phyloP scores from a whole-genome alignment of 2,329 filamentous ascomycete genomes.

The Nemania bipapillata region DNA sequence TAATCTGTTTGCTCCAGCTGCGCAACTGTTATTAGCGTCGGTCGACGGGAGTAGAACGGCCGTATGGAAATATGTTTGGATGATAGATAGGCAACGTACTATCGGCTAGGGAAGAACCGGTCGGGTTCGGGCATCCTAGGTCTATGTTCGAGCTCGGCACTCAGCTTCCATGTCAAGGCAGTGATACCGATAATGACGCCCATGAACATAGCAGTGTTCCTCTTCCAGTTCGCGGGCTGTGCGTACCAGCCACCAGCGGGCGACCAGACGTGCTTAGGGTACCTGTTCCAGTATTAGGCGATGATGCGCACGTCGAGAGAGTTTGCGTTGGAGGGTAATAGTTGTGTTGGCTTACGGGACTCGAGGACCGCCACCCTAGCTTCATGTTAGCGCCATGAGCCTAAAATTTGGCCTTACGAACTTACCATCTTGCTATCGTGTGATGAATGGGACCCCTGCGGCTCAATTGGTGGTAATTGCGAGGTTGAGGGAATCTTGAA shows the following conservation, averaged over 20 bases:
- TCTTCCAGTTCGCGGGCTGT: constrained; percentile 93
- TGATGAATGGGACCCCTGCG: constrained; percentile 44
- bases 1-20: constrained; percentile 60
- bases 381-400: constrained; percentile 54
- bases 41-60: background rate
- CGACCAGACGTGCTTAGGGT: constrained; percentile 99
- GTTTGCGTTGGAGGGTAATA: constrained; percentile 20
- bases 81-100: constrained; percentile 64
- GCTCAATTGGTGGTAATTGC: constrained; percentile 51
- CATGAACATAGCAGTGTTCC: constrained; percentile 83
- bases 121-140: constrained; percentile 81
- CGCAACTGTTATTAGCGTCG: constrained; percentile 26
- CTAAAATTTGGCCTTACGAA: background rate
- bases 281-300: constrained; percentile 63
- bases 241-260: constrained; percentile 97
- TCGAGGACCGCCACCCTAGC: constrained; percentile 78
- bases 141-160: constrained; percentile 77
- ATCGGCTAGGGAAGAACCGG: constrained; percentile 86
- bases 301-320: constrained; percentile 14
- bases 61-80: no score
- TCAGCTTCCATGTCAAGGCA: constrained; percentile 74
- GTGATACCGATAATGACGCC: constrained; percentile 74
- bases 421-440: constrained; percentile 67
- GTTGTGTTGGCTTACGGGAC: constrained; percentile 61
- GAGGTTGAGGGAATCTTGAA: constrained; percentile 27